Conservation (phyloP, 768 basidiomycete genomes). For the Paxillus ammoniavirescens region DNA sequence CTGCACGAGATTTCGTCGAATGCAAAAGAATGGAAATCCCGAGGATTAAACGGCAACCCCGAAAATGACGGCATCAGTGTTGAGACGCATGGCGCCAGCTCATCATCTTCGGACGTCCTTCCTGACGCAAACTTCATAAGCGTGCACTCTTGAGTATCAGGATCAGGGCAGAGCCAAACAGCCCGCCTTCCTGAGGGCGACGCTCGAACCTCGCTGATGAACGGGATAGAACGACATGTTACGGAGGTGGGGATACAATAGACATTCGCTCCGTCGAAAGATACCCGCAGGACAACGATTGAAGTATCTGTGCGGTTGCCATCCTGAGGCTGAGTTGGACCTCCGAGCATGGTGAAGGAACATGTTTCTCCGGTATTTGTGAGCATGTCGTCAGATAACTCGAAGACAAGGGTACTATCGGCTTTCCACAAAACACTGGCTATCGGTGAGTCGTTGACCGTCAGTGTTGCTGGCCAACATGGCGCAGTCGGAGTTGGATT, state of each 20-base stretch:
- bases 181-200: slow-evolving; percentile 21
- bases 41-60: slow-evolving; percentile 50
- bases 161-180: slow-evolving; percentile 13
- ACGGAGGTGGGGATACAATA: slow-evolving; percentile 1
- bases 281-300: slow-evolving; percentile 10
- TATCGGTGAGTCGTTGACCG: slow-evolving; percentile 5
- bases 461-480: slow-evolving; percentile 15
- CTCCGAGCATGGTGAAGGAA: slow-evolving; percentile 16
- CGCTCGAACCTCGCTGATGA: slow-evolving; percentile 12
- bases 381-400: slow-evolving; percentile 15
- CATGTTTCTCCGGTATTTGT: neutral
- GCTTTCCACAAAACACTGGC: slow-evolving; percentile 15
- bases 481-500: neutral
- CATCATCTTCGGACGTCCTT: slow-evolving; percentile 8
- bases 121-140: slow-evolving; percentile 51
- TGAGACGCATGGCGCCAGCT: slow-evolving; percentile 7
- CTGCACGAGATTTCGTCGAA: slow-evolving; percentile 58
- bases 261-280: slow-evolving; percentile 11
- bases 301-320: neutral
- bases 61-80: slow-evolving; percentile 45
- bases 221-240: slow-evolving; percentile 9
- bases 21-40: slow-evolving; percentile 43
- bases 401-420: slow-evolving; percentile 2
- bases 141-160: slow-evolving; percentile 37
- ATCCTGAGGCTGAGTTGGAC: neutral